Percentiles rank a stretch among this genome's conserved stretches.
These are phyloP conservation scores for Rhodomyrtus tomentosa DNA, from an alignment of 345 rosid species.

Conservation along the genomic window DNA sequence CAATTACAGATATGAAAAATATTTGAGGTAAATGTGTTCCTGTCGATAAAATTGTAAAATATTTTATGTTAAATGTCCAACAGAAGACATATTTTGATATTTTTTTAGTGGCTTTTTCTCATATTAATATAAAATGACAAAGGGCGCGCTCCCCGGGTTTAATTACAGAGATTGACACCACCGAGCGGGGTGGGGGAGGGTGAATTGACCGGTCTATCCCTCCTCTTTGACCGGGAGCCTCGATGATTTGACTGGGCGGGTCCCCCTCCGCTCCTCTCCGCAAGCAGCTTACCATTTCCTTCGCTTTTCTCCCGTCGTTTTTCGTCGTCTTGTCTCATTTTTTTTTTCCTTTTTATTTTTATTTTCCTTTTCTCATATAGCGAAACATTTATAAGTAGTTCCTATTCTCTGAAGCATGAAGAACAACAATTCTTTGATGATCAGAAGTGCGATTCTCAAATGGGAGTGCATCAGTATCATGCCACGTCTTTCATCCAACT, in stretches of 20 bases:
- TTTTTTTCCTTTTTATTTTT: too few relatives aligned
- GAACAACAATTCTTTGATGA: too few relatives aligned
- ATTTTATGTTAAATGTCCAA: too few relatives aligned
- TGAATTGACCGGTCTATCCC: neutral
- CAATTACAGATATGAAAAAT: too few relatives aligned
- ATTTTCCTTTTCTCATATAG: neutral
- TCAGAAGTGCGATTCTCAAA: neutral
- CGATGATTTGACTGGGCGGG: neutral
- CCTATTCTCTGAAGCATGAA: too few relatives aligned
- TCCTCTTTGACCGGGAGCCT: neutral
- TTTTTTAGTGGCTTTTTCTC: too few relatives aligned
- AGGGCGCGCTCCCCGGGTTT: constrained; percentile 1
- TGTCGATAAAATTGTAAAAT: too few relatives aligned
- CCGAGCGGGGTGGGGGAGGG: neutral
- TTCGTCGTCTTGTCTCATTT: neutral
- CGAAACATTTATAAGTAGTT: too few relatives aligned
- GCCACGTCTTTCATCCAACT: neutral
- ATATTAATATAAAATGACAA: neutral
- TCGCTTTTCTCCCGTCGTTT: neutral
- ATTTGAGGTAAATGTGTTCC: too few relatives aligned
- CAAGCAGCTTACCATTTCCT: neutral
- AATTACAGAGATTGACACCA: constrained; percentile 8
- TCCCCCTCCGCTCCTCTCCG: neutral
- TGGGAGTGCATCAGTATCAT: neutral
- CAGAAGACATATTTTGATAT: too few relatives aligned